Evolutionary conservation across 2,329 filamentous ascomycete species (phyloP), one percentile per base, ranked within the genome.

Genomic region (Chrysoporthe austroafricana): DNA sequence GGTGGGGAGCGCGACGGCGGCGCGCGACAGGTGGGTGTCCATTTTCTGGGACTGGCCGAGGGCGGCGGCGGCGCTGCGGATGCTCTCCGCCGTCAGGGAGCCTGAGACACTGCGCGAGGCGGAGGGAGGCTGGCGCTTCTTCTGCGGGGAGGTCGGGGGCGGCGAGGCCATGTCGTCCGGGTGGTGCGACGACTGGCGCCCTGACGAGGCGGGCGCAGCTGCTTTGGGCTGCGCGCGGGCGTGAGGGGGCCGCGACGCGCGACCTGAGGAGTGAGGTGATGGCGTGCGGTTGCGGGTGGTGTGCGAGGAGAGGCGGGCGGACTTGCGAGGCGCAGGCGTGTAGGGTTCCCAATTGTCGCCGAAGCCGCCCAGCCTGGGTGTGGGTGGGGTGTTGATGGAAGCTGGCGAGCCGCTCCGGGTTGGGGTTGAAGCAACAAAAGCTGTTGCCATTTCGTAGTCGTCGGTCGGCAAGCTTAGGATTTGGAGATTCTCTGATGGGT

Each of bases 291-390:
- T 79, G 69, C 79, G 73, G 58, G 79, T 74, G 71, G 83, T 82
- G 73, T 88, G 85, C 54, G 83, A 83, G 66, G 86, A 87, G 72
- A 92, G 84, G 72, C 90, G 86, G 69, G 86, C 85, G 4, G 89
- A 91, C 74, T 91, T 90, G 77, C 90, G 86, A 65, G 66, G 63
- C 16, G 63, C 68, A 34, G 90, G 89, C 69, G 89, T 88, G 75
- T 89, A 94, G 57, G 91, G 91, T 74, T 92, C 86, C 83, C 90
- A 94, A 70, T 83, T 80, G 78, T 94, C 91, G 72, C 84, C 82
- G 73, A 84, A 88, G 48, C 91, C 91, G 50, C 91, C 91, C 74
- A 88, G 85, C 68, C 85, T 86, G 60, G 91, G 91, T 66, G 91
- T 89, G 52, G 86, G 86, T 69, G 91, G 91, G 61, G 90, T 92